phyloP scores from a whole-genome alignment of 2,329 filamentous ascomycete genomes.

The Bipolaris sorokiniana region DNA sequence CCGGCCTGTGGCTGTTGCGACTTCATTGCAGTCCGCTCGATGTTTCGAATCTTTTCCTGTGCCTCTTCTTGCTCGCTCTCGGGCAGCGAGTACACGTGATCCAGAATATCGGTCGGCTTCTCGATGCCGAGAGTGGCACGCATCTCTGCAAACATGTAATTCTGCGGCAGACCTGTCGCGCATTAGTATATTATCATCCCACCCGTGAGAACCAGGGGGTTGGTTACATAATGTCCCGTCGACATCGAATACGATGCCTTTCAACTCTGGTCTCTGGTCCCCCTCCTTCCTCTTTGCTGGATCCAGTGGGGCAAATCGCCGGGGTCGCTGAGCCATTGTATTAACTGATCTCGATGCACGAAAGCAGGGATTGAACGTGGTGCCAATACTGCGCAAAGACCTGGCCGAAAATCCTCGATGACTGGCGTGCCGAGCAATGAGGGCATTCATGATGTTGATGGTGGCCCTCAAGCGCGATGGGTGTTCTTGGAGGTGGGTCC shows the following conservation, averaged over 20 bases:
- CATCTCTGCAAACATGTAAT: conserved; percentile 96
- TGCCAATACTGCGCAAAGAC: not conserved
- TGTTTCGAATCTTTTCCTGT: conserved; percentile 73
- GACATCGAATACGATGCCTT: conserved; percentile 83
- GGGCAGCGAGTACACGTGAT: conserved; percentile 80
- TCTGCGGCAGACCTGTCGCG: conserved; percentile 76
- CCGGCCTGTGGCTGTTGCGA: conserved; percentile 83
- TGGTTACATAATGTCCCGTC: conserved; percentile 88
- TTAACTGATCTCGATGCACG: conserved; percentile 8
- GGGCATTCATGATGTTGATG: conserved; percentile 14
- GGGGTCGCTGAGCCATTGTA: conserved; percentile 36
- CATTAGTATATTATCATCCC: conserved; percentile 9
- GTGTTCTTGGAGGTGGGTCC: conserved; percentile 14
- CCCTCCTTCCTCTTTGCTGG: conserved; percentile 34
- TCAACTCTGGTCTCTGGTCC: conserved; percentile 54
- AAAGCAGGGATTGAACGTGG: not conserved
- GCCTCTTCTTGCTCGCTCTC: conserved; percentile 66
- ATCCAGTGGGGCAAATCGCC: conserved; percentile 60
- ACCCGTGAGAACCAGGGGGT: not conserved
- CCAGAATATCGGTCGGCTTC: conserved; percentile 78
- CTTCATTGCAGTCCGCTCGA: conserved; percentile 83
- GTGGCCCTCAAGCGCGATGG: not conserved
- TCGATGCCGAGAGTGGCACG: conserved; percentile 73
- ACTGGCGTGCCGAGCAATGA: conserved; percentile 2
- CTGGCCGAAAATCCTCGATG: conserved; percentile 3